Conservation (phyloP, 345 rosid genomes). For the Boechera divaricarpa region DNA sequence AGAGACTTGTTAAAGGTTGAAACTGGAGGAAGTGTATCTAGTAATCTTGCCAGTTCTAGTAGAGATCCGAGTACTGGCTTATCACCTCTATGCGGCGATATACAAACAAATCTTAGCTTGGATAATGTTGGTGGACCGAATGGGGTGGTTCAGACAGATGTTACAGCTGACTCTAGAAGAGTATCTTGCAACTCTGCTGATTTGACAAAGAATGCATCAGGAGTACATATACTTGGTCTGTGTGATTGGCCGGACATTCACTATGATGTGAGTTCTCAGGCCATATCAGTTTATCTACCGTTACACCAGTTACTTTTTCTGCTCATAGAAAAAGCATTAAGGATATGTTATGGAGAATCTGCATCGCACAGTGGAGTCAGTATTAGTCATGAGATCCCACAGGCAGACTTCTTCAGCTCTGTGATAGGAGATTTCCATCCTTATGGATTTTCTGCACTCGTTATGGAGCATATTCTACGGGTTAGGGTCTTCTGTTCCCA, state of each 20-base stretch:
- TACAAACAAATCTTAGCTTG: slow-evolving; percentile 44
- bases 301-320: slow-evolving; percentile 79
- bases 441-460: slow-evolving; percentile 74
- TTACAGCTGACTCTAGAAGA: slow-evolving; percentile 43
- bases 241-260: slow-evolving; percentile 72
- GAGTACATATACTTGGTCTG: slow-evolving; percentile 54
- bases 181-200: slow-evolving; percentile 43
- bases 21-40: slow-evolving; percentile 60
- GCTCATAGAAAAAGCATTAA: slow-evolving; percentile 74
- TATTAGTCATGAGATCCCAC: slow-evolving; percentile 45
- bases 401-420: slow-evolving; percentile 67
- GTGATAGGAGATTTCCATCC: slow-evolving; percentile 72
- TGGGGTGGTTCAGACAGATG: slow-evolving; percentile 43
- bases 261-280: slow-evolving; percentile 82
- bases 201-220: slow-evolving; percentile 47
- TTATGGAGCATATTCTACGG: slow-evolving; percentile 93
- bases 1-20: slow-evolving; percentile 59
- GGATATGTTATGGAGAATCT: slow-evolving; percentile 67
- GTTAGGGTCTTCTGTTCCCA: slow-evolving; percentile 90
- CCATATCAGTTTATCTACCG: slow-evolving; percentile 82
- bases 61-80: slow-evolving; percentile 49
- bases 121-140: slow-evolving; percentile 49
- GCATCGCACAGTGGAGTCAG: slow-evolving; percentile 36
- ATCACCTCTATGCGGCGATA: slow-evolving; percentile 46
- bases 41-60: slow-evolving; percentile 61